Evolutionary conservation across 208 protist genomes (phyloP).

Genomic region (Tritrichomonas musculus): DNA sequence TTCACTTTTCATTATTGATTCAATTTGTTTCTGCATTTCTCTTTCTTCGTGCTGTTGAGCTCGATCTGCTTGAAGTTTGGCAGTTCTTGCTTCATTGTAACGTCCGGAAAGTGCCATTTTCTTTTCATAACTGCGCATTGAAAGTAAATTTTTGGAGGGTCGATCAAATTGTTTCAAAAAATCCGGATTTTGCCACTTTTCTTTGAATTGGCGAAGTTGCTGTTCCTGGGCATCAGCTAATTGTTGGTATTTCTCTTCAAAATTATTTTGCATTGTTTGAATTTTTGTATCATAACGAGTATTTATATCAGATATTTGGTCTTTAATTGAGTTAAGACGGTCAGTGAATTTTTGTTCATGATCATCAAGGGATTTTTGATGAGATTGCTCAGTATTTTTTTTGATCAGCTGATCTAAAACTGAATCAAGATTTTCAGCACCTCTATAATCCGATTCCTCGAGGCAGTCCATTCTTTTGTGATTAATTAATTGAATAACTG

Average conservation of each 20-base stretch:
- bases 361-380: too few species aligned
- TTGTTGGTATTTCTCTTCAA: too few species aligned
- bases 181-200: not conserved
- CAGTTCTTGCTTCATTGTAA: not conserved
- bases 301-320: too few species aligned
- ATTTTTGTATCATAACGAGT: too few species aligned
- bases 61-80: not conserved
- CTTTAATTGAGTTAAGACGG: too few species aligned
- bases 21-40: not conserved
- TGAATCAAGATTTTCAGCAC: not conserved
- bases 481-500: too few species aligned
- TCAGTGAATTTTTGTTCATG: too few species aligned
- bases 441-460: not conserved
- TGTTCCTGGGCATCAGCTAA: not conserved
- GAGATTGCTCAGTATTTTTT: too few species aligned
- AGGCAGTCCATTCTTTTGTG: too few species aligned
- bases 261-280: too few species aligned
- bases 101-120: not conserved
- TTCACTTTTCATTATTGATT: too few species aligned
- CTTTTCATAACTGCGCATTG: not conserved
- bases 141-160: not conserved
- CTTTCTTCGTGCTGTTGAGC: not conserved
- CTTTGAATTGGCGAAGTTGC: not conserved
- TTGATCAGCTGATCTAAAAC: too few species aligned
- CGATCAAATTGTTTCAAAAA: not conserved